These are phyloP conservation scores for Pleurotus ostreatus DNA, from an alignment of 768 basidiomycete genomes.

Conservation along the genomic window DNA sequence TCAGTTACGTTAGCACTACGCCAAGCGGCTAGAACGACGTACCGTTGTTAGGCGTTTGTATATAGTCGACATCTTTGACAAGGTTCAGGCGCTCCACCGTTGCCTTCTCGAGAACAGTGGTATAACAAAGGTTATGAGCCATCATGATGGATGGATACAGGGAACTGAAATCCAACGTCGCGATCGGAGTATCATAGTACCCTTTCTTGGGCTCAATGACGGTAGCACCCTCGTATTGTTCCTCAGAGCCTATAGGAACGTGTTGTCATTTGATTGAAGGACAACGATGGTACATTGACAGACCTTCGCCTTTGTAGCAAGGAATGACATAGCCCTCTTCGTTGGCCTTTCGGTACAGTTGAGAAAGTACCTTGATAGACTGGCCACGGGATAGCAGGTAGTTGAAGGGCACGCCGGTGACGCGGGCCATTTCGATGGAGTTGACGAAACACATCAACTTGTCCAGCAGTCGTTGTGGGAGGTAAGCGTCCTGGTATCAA, in stretches of 20 bases:
- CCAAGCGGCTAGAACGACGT: conserved; percentile 10
- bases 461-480: conserved; percentile 93
- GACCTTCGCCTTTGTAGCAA: conserved; percentile 80
- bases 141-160: conserved; percentile 99
- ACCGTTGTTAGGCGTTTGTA: conserved; percentile 96
- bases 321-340: conserved; percentile 91
- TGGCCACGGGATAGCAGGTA: conserved; percentile 91
- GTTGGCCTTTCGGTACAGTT: conserved; percentile 90
- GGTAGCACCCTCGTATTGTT: conserved; percentile 98
- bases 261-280: not conserved
- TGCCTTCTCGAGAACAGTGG: conserved; percentile 81
- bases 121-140: conserved; percentile 99
- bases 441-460: conserved; percentile 99
- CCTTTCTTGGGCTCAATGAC: conserved; percentile 97
- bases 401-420: conserved; percentile 99
- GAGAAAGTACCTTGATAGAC: conserved; percentile 97
- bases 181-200: conserved; percentile 95
- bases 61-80: conserved; percentile 85
- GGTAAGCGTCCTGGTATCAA: conserved; percentile 84
- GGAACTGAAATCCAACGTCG: conserved; percentile 97
- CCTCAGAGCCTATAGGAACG: conserved; percentile 64
- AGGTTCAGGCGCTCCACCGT: conserved; percentile 77
- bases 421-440: conserved; percentile 98
- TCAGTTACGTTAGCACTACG: not conserved
- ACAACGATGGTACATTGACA: conserved; percentile 1